Conservation (phyloP, 345 rosid genomes). For the Xanthoceras sorbifolium region DNA sequence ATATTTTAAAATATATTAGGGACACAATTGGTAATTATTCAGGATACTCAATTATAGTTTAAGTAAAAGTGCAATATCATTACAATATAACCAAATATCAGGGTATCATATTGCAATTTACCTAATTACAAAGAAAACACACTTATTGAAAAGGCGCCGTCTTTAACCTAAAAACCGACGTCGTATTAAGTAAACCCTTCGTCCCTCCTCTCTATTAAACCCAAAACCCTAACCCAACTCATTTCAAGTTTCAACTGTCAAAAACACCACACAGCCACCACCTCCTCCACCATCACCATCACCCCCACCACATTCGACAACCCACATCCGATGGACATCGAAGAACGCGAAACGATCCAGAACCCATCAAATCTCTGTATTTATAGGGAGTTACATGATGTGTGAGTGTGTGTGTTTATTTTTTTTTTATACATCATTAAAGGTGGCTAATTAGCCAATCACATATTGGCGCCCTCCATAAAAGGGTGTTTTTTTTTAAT, state of each 20-base stretch:
- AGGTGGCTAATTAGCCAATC: slow-evolving; percentile 58
- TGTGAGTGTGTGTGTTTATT: not conserved
- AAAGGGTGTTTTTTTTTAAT: slow-evolving; percentile 24
- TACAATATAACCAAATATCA: too few species aligned
- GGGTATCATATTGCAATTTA: too few species aligned
- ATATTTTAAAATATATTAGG: too few species aligned
- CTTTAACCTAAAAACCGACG: too few species aligned
- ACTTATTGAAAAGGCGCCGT: not conserved
- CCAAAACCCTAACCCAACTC: not conserved
- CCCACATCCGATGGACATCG: not conserved
- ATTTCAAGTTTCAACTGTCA: not conserved
- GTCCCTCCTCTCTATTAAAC: not conserved
- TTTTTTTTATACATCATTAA: not conserved
- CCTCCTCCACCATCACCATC: not conserved
- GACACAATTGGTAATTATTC: too few species aligned
- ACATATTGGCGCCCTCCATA: slow-evolving; percentile 32
- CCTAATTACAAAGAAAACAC: too few species aligned
- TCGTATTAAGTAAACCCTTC: not conserved
- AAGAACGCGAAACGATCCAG: not conserved
- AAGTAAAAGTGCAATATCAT: too few species aligned
- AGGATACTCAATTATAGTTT: too few species aligned
- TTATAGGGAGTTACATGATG: not conserved
- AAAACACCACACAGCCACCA: slow-evolving; percentile 16
- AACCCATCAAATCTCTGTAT: not conserved
- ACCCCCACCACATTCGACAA: slow-evolving; percentile 15